Conservation (phyloP, 2,329 filamentous ascomycete genomes). For the Clarireedia homoeocarpa region DNA sequence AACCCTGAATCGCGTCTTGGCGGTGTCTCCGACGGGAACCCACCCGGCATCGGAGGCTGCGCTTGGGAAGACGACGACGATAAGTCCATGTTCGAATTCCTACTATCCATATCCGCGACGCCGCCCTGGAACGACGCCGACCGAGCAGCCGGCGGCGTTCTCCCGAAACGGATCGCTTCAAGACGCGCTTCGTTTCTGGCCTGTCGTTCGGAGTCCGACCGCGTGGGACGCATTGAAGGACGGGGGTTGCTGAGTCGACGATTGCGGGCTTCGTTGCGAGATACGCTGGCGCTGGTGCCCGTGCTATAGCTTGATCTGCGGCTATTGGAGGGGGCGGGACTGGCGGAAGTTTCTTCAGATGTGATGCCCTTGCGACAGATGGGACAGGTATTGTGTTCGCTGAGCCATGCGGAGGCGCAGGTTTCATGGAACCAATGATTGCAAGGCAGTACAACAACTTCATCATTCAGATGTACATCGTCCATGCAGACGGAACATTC, state of each 20-base stretch:
- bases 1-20: conserved; percentile 16
- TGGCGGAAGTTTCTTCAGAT: conserved; percentile 12
- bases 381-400: conserved; percentile 88
- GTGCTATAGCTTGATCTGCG: conserved; percentile 13
- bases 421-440: conserved; percentile 87
- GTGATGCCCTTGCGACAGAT: conserved; percentile 53
- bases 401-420: conserved; percentile 77
- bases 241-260: conserved; percentile 15
- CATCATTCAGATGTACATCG: conserved; percentile 62
- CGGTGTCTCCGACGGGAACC: conserved; percentile 8
- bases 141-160: conserved; percentile 16
- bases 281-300: neutral
- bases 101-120: neutral
- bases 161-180: conserved; percentile 21
- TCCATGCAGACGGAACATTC: conserved; percentile 98
- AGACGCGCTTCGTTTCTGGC: conserved; percentile 25
- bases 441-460: conserved; percentile 74
- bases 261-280: conserved; percentile 14
- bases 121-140: neutral
- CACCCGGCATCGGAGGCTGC: conserved; percentile 11
- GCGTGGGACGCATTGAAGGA: conserved; percentile 8
- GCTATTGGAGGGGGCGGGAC: conserved; percentile 9
- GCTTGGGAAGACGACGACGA: neutral
- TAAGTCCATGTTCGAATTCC: neutral
- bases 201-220: conserved; percentile 3